Percentiles rank a stretch among this genome's conserved stretches.
Evolutionary conservation across 1,284 basidiomycete species (phyloP).

Genomic region (Ceratobasidium sp.): DNA sequence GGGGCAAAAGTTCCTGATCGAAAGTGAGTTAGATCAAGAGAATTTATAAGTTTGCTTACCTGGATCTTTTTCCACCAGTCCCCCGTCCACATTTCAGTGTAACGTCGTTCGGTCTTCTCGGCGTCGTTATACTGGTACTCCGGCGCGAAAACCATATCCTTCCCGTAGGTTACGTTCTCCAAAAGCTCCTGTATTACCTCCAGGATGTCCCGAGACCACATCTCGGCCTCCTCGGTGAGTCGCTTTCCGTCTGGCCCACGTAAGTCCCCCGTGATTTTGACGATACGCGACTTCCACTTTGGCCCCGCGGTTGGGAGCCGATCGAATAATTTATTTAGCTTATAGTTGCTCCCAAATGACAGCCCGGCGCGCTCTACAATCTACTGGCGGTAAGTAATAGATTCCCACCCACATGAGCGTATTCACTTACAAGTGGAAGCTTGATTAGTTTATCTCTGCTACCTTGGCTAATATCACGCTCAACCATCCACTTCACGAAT

Average conservation of each 20-base stretch:
- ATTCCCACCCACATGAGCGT: neutral
- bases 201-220: conserved; percentile 56
- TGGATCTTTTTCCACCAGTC: conserved; percentile 45
- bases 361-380: neutral
- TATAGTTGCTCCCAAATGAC: conserved; percentile 50
- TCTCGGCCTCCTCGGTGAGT: conserved; percentile 52
- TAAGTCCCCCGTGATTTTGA: conserved; percentile 52
- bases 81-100: conserved; percentile 39
- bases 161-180: conserved; percentile 11
- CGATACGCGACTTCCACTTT: conserved; percentile 51
- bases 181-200: conserved; percentile 54
- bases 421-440: neutral
- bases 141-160: conserved; percentile 30
- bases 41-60: conserved; percentile 12
- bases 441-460: conserved; percentile 1
- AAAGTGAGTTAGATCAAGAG: neutral
- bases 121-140: neutral
- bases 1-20: conserved; percentile 18
- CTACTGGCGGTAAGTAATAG: neutral
- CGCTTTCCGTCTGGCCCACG: conserved; percentile 48
- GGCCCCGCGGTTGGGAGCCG: conserved; percentile 50
- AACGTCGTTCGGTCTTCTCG: neutral
- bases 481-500: conserved; percentile 14
- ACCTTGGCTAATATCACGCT: neutral
- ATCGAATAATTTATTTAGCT: conserved; percentile 51